Percentiles rank a stretch among this genome's conserved stretches.
Conservation (phyloP, 2,329 filamentous ascomycete genomes). For the Rasamsonia emersonii region DNA sequence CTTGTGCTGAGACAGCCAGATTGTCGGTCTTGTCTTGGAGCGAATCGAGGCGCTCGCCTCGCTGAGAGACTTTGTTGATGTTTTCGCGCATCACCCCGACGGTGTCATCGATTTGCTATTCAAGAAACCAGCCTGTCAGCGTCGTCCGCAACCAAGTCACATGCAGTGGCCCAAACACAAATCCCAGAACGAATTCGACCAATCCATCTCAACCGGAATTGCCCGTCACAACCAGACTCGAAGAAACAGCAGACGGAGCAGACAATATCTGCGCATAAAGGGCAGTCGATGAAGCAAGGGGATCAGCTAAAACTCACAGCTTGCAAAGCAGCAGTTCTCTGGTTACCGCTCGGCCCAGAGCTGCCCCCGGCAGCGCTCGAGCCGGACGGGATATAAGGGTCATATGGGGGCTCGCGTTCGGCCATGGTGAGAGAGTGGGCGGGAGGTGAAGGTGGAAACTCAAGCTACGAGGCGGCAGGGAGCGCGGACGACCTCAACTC, state of each 20-base stretch:
- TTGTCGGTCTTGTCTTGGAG: conserved; percentile 92
- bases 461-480: too few relatives aligned
- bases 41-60: conserved; percentile 78
- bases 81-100: conserved; percentile 95
- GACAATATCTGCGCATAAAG: neutral
- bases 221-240: too few relatives aligned
- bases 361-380: conserved; percentile 43
- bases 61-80: conserved; percentile 91
- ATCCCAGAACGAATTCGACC: too few relatives aligned
- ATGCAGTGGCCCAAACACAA: too few relatives aligned
- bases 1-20: conserved; percentile 83
- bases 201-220: too few relatives aligned
- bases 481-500: neutral
- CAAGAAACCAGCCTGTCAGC: conserved; percentile 13
- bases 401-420: conserved; percentile 61
- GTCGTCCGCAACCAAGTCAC: too few relatives aligned
- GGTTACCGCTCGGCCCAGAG: conserved; percentile 47
- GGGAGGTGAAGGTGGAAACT: too few relatives aligned
- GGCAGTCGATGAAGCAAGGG: too few relatives aligned
- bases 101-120: conserved; percentile 92
- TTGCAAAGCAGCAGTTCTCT: conserved; percentile 67
- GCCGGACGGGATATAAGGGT: conserved; percentile 78
- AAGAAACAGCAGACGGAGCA: too few relatives aligned
- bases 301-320: conserved; percentile 61
- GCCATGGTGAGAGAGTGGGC: conserved; percentile 50